Evolutionary conservation across 257 asterid genomes (phyloP), one percentile per base, ranked within the genome.

Genomic region (Solanum sitiens): DNA sequence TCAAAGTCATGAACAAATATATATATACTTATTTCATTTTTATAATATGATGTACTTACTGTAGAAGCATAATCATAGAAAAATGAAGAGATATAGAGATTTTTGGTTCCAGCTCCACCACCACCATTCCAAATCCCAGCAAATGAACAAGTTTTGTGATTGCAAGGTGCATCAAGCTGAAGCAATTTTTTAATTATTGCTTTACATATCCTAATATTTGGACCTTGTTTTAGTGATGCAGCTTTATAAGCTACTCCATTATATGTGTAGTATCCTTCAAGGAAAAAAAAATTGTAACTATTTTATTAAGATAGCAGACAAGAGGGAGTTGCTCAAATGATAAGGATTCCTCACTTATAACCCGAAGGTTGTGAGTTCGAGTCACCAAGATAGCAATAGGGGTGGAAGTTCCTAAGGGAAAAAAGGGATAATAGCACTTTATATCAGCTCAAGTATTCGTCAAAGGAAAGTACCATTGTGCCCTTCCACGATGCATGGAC

Each of bases 71-170:
- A 87, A 73, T 72, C 88, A 47, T 53, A 87, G 89, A 87, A 89
- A 77, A 59, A 89, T 83, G 91, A 89, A 12, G 88, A 79, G 20
- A 84, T 68, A 37, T 83, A 68, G 3, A 87, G 89, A 87, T 87
- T 84, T 18, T 84, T 84, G 16, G 68, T 85, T 37, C 89, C 91
- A 30, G 0, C 70, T 6, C 91, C 91, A 1, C 85, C 85, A 1
- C 89, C 89, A 20, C 91, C 91, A n/a, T 85, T 89, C 91, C 91
- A 89, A 20, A 89, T 88, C n/a, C 91, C 91, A 47, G 82, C 86
- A 53, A 89, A 89, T 74, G 91, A 84, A 87, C 91, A 89, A 2
- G 75, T 67, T 37, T 61, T 25, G 88, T 89, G 72, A 6, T 27
- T 10, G 50, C 91, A 89, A 45, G 50, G 23, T 87, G 87, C 68